Evolutionary conservation across 2,329 filamentous ascomycete species (phyloP).

Genomic region (Coniosporium tulheliwenetii): DNA sequence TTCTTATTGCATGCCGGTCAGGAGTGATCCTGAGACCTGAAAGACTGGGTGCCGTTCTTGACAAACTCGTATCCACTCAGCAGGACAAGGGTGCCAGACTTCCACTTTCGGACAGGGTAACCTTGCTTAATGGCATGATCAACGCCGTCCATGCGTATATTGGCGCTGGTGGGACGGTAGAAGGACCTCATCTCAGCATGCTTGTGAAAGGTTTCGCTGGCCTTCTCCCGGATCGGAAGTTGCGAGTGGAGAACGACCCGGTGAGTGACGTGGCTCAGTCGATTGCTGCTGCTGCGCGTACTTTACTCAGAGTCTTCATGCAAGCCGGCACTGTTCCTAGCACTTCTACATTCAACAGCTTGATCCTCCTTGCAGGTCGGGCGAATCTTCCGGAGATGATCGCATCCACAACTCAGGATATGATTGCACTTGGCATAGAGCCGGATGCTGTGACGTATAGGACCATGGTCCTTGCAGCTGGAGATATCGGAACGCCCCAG

Average conservation of each 20-base stretch:
- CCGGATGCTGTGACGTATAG: slow-evolving; percentile 17
- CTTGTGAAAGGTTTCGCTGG: slow-evolving; percentile 13
- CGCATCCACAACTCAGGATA: slow-evolving; percentile 12
- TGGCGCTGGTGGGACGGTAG: slow-evolving; percentile 20
- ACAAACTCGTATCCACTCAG: slow-evolving; percentile 9
- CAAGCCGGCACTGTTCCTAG: slow-evolving; percentile 10
- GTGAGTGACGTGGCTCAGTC: no score
- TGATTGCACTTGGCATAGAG: slow-evolving; percentile 11
- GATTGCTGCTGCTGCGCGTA: no score
- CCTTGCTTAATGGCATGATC: slow-evolving; percentile 21
- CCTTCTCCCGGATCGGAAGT: slow-evolving; percentile 1
- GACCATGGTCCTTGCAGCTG: slow-evolving; percentile 17
- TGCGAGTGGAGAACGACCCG: no score
- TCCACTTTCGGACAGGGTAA: slow-evolving; percentile 2
- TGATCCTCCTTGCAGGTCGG: slow-evolving; percentile 18
- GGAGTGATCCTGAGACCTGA: slow-evolving; percentile 18
- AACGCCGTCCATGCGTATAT: slow-evolving; percentile 25
- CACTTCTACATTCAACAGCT: slow-evolving; percentile 18
- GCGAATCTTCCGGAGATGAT: slow-evolving; percentile 13
- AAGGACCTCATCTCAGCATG: slow-evolving; percentile 18
- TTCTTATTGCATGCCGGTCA: slow-evolving; percentile 31
- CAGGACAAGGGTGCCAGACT: neutral
- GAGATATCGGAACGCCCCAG: slow-evolving; percentile 12
- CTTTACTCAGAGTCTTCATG: no score
- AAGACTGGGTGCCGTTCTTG: slow-evolving; percentile 17